Evolutionary conservation across 2,329 filamentous ascomycete genomes (phyloP), one percentile per base, ranked within the genome.

Genomic region (Ascochyta lentis): DNA sequence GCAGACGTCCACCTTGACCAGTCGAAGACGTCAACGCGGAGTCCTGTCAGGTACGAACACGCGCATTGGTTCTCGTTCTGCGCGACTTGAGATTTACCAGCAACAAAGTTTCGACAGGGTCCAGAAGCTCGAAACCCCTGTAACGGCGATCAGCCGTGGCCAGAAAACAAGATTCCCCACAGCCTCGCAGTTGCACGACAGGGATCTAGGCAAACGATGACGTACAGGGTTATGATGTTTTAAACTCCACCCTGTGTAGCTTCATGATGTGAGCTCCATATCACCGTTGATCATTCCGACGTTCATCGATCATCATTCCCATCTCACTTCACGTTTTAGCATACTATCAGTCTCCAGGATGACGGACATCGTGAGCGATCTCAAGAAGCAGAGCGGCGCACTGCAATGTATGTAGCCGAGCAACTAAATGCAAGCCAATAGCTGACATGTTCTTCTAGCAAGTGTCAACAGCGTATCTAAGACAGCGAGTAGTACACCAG

Each of bases 331-430:
- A 6, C 23, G n/a, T 43, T 33, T 42, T 10, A 24, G 23, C n/a
- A 44, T 26, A 19, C 33, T 34, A 15, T 6, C 13, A 22, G 26
- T 19, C 1, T 29, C n/a, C 54, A 68, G 47, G 8, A 74, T 74
- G 72, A 68, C 70, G 15, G 53, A 56, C 16, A 64, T 66, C n/a
- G 54, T 78, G 23, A 70, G 76, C 29, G 67, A 77, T 10, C 62
- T 78, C 43, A 78, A 78, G 67, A 69, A 77, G 63, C 77, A 78
- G 61, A 77, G 76, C 52, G 71, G 69, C 56, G 73, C 71, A 19
- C 69, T 79, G 33, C 71, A 78, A 68, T 70, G 77, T 78, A 65
- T 54, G 74, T 60, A 39, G 13, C 13, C n/a, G 2, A 38, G 4
- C 2, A 6, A 4, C 12, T 38, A 3, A 16, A n/a, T 13, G n/a